Evolutionary conservation across 2,329 filamentous ascomycete species (phyloP), one percentile per base, ranked within the genome.

Genomic region (Paracorniculantispora psalliotae): DNA sequence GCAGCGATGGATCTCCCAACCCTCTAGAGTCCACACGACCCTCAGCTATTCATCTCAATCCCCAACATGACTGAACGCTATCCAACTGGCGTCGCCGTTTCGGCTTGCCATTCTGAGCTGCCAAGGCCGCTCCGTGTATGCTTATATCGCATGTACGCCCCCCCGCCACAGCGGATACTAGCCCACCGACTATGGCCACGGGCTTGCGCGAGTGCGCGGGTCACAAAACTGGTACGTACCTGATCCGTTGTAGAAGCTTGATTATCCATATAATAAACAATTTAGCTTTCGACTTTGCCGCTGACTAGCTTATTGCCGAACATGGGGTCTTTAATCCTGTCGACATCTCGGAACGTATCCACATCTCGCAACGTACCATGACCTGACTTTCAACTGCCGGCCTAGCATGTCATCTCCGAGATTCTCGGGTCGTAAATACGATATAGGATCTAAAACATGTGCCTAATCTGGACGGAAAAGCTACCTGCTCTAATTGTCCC

Each of bases 81-180:
- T 37, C 17, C 10, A 37, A 37, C 33, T 37, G 33, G 6, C 12
- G 12, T 15, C 33, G 10, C 12, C 33, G 33, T 37, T 37, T 37
- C 33, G 33, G 33, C 33, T 37, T 13, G 33, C 33, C 33, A 37
- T 37, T 37, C n/a, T 37, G 33, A 37, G 33, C 33, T 37, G 33
- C 33, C 33, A 37, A 37, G 33, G 33, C 33, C 33, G 10, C 33
- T 37, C 33, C 33, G 41, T 21, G 41, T 54, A 54, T 54, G 51
- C 51, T 54, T 54, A 46, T 54, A 54, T 54, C 51, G 39, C 39
- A 44, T 46, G 39, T n/a, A 54, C 51, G 51, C 51, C 51, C 51
- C 39, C 39, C n/a, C 41, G 19, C 41, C 41, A 46, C 41, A 37
- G 33, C 33, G 33, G 33, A 37, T 37, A 37, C 33, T 37, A 37